These are phyloP conservation scores for Gossypium anomalum DNA, from an alignment of 345 rosid genomes.

Conservation along the genomic window DNA sequence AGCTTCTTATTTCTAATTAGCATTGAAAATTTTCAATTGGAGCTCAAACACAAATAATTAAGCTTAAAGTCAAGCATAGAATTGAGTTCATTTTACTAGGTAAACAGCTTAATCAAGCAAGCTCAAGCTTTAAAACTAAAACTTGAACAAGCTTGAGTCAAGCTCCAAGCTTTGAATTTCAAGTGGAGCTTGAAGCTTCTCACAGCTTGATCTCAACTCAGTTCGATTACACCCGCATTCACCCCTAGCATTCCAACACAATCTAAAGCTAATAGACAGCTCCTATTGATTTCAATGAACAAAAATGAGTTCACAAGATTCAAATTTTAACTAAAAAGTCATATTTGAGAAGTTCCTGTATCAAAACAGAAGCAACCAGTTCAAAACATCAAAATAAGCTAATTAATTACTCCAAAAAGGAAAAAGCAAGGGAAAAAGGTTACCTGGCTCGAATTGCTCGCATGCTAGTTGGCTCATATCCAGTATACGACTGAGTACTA, in stretches of 20 bases:
- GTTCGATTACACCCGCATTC: neutral
- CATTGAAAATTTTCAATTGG: neutral
- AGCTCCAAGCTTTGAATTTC: neutral
- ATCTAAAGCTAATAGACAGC: neutral
- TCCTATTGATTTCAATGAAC: neutral
- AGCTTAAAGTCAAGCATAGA: neutral
- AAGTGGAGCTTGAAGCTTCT: neutral
- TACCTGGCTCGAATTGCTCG: slow-evolving; percentile 99
- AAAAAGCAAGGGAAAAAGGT: neutral
- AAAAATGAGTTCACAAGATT: neutral
- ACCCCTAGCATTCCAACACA: neutral
- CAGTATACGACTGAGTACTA: slow-evolving; percentile 97
- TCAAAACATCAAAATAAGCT: neutral
- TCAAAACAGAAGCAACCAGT: neutral
- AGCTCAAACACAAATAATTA: neutral
- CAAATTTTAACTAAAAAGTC: neutral
- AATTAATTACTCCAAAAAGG: neutral
- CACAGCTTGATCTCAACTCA: neutral
- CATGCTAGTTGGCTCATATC: slow-evolving; percentile 99
- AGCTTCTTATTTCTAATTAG: neutral
- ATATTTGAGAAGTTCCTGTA: neutral
- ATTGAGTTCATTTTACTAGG: neutral
- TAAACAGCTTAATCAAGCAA: neutral
- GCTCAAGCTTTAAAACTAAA: neutral
- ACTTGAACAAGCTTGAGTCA: neutral